Evolutionary conservation across 140 eudicot species (phyloP).

Genomic region (Anethum foeniculum): DNA sequence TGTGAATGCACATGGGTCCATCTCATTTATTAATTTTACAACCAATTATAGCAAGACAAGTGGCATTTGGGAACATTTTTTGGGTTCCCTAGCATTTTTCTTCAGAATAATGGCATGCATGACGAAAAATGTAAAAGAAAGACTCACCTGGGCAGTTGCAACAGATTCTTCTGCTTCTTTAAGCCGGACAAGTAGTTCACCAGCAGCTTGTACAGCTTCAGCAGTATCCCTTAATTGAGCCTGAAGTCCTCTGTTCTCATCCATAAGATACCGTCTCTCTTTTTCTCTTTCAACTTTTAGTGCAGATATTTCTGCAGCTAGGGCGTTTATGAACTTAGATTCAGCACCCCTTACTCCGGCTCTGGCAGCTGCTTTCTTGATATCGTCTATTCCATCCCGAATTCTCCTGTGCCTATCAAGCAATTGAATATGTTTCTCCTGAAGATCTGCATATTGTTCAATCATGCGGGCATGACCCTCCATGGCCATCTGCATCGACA

Average conservation of each 20-base stretch:
- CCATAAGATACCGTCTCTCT: conserved; percentile 54
- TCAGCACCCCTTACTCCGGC: conserved; percentile 87
- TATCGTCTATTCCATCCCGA: conserved; percentile 71
- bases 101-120: background rate
- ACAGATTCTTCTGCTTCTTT: conserved; percentile 90
- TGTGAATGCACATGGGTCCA: no score
- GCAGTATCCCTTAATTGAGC: conserved; percentile 85
- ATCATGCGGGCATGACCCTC: conserved; percentile 90
- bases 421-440: conserved; percentile 71
- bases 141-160: conserved; percentile 69
- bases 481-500: conserved; percentile 95
- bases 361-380: conserved; percentile 76
- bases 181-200: conserved; percentile 89
- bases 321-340: conserved; percentile 67
- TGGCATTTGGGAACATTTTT: no score
- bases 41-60: no score
- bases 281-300: conserved; percentile 71
- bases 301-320: conserved; percentile 73
- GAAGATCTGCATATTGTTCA: conserved; percentile 89
- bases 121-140: background rate
- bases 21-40: no score
- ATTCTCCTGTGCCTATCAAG: conserved; percentile 63
- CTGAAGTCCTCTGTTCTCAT: conserved; percentile 74
- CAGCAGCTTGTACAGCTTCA: conserved; percentile 96
- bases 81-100: no score